phyloP scores from a whole-genome alignment of 345 rosid species.

The Gossypium raimondii region DNA sequence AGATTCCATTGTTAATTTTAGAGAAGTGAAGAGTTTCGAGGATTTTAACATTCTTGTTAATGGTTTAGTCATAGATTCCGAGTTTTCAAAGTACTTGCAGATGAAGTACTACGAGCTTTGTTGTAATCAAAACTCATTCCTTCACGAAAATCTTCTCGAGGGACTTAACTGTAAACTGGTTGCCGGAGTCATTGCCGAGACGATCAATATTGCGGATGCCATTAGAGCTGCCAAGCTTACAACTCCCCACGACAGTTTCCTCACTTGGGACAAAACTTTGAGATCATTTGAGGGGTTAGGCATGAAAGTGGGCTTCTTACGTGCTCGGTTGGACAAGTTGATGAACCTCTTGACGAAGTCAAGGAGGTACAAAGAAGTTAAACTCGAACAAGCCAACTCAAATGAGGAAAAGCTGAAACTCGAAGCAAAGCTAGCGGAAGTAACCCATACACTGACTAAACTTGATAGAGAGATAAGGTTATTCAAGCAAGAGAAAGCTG shows the following conservation, averaged over 20 bases:
- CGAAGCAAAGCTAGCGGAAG: constrained; percentile 22
- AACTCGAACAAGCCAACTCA: constrained; percentile 12
- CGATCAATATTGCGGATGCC: constrained; percentile 36
- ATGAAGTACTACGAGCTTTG: constrained; percentile 46
- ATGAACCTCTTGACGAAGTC: constrained; percentile 21
- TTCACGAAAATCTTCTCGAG: constrained; percentile 32
- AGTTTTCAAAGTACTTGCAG: constrained; percentile 28
- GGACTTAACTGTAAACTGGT: constrained; percentile 30
- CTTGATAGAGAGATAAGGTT: constrained; percentile 22
- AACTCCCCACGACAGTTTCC: constrained; percentile 16
- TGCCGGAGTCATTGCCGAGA: constrained; percentile 28
- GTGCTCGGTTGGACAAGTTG: constrained; percentile 24
- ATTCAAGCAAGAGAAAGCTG: constrained; percentile 1
- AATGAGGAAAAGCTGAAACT: constrained; percentile 19
- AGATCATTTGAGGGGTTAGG: constrained; percentile 31
- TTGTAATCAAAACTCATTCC: constrained; percentile 30
- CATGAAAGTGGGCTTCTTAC: constrained; percentile 34
- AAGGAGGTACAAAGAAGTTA: constrained; percentile 23
- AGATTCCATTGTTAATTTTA: constrained; percentile 24
- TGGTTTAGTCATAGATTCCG: constrained; percentile 33
- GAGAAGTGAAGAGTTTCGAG: constrained; percentile 33
- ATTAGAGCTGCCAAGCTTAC: constrained; percentile 36
- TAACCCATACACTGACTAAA: constrained; percentile 7
- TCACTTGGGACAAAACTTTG: constrained; percentile 33
- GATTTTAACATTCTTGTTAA: constrained; percentile 31